A percentile compares a stretch with the other conserved stretches of the same genome.
Evolutionary conservation across 2,329 filamentous ascomycete genomes (phyloP).

Genomic region (Dothideomycetes sp.): DNA sequence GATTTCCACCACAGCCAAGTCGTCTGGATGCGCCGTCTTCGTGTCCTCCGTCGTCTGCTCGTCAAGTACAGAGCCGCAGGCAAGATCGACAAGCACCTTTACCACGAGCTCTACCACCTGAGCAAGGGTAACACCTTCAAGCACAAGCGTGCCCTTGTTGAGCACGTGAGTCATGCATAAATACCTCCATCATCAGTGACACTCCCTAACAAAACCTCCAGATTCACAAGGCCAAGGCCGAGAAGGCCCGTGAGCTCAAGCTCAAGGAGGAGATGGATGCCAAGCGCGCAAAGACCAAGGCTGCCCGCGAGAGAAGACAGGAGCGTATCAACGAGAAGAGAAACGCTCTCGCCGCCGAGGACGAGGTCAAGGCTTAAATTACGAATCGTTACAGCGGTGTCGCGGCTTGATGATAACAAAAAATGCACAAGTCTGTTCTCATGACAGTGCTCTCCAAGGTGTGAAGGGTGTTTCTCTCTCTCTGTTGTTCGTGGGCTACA

Average conservation of each 20-base stretch:
- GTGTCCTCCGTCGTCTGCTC: slow-evolving; percentile 95
- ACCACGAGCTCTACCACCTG: slow-evolving; percentile 99
- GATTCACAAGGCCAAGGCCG: slow-evolving; percentile 99
- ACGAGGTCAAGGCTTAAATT: slow-evolving; percentile 26
- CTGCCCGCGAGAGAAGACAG: slow-evolving; percentile 94
- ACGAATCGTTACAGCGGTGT: slow-evolving; percentile 3
- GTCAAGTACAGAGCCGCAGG: slow-evolving; percentile 99
- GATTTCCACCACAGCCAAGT: slow-evolving; percentile 62
- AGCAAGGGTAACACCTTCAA: slow-evolving; percentile 99
- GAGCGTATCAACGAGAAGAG: slow-evolving; percentile 89
- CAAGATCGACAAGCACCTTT: slow-evolving; percentile 99
- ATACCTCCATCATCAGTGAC: slow-evolving; percentile 16
- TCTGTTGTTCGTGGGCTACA: slow-evolving; percentile 6
- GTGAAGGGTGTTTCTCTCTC: slow-evolving; percentile 7
- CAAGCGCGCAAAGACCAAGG: slow-evolving; percentile 97
- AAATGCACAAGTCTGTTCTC: slow-evolving; percentile 9
- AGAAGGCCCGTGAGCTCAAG: slow-evolving; percentile 90
- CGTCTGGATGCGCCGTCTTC: slow-evolving; percentile 98
- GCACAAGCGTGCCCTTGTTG: slow-evolving; percentile 99
- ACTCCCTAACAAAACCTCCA: slow-evolving; percentile 29
- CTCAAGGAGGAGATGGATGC: slow-evolving; percentile 90
- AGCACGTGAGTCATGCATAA: slow-evolving; percentile 72
- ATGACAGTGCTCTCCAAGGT: slow-evolving; percentile 8
- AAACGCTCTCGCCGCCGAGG: slow-evolving; percentile 63
- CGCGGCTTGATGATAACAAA: slow-evolving; percentile 9